Conservation (phyloP, 2,329 filamentous ascomycete genomes). For the Alternaria consortialis region DNA sequence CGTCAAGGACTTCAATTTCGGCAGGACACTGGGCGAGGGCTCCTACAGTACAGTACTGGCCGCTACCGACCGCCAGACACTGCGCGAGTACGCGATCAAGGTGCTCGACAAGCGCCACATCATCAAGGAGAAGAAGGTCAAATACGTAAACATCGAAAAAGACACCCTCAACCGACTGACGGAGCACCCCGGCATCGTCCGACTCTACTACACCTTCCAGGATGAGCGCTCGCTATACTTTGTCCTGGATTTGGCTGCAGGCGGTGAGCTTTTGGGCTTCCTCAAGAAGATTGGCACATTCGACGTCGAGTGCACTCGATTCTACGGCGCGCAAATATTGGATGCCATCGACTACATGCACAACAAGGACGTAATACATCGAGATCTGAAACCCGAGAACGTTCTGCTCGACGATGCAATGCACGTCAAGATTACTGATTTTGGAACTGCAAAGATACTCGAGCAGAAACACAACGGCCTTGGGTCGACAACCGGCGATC, state of each 20-base stretch:
- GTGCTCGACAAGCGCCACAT: constrained; percentile 98
- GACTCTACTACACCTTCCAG: constrained; percentile 98
- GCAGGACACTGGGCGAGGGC: constrained; percentile 87
- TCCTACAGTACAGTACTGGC: constrained; percentile 97
- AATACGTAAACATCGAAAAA: constrained; percentile 99
- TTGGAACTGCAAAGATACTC: constrained; percentile 95
- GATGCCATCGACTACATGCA: constrained; percentile 99
- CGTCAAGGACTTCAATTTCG: constrained; percentile 95
- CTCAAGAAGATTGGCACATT: constrained; percentile 95
- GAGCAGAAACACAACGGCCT: constrained; percentile 58
- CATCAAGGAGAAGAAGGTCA: constrained; percentile 99
- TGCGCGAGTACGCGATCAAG: constrained; percentile 98
- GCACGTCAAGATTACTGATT: constrained; percentile 99
- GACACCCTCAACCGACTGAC: constrained; percentile 96
- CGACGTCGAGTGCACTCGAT: constrained; percentile 90
- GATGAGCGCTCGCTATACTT: constrained; percentile 97
- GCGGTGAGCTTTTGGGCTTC: constrained; percentile 89
- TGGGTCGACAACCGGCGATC: constrained; percentile 56
- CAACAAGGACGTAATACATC: constrained; percentile 91
- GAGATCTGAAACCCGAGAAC: constrained; percentile 96
- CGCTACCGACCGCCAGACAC: constrained; percentile 89
- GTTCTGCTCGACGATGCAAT: constrained; percentile 93
- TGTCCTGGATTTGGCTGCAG: constrained; percentile 90
- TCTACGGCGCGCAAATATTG: constrained; percentile 94
- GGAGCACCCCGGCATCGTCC: constrained; percentile 94